phyloP scores from a whole-genome alignment of 768 basidiomycete genomes.

The Boletus tomentosulus region DNA sequence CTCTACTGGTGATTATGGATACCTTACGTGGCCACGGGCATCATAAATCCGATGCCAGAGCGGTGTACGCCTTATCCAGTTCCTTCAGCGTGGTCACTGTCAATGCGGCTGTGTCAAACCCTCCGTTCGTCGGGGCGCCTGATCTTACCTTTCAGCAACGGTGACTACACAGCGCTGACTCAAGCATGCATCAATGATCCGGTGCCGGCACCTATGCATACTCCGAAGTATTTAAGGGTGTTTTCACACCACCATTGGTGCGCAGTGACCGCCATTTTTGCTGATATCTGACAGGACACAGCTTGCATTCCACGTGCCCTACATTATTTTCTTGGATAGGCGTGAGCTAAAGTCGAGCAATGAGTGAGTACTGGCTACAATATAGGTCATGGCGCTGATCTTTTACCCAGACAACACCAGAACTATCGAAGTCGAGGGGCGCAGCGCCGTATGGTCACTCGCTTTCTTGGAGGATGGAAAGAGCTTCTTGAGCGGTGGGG shows the following conservation, averaged over 20 bases:
- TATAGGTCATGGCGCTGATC: neutral
- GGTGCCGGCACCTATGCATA: neutral
- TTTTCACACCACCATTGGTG: neutral
- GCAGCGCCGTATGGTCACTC: neutral
- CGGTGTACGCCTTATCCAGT: neutral
- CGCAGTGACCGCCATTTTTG: neutral
- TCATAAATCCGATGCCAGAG: neutral
- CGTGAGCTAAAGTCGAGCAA: neutral
- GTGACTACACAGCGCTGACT: neutral
- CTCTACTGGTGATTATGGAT: neutral
- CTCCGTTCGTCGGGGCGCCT: neutral
- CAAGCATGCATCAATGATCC: neutral
- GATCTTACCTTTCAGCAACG: neutral
- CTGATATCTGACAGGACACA: neutral
- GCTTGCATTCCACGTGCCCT: neutral
- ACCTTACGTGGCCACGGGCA: neutral
- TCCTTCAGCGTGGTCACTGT: neutral
- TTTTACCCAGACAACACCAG: neutral
- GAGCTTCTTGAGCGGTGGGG: conserved; percentile 1
- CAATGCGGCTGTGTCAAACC: neutral
- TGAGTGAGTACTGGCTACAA: neutral
- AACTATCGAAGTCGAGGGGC: neutral
- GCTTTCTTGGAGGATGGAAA: conserved; percentile 5
- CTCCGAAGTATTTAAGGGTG: neutral
- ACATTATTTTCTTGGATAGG: neutral